Evolutionary conservation across 768 basidiomycete genomes (phyloP).

Genomic region (Lactifluus pinguis): DNA sequence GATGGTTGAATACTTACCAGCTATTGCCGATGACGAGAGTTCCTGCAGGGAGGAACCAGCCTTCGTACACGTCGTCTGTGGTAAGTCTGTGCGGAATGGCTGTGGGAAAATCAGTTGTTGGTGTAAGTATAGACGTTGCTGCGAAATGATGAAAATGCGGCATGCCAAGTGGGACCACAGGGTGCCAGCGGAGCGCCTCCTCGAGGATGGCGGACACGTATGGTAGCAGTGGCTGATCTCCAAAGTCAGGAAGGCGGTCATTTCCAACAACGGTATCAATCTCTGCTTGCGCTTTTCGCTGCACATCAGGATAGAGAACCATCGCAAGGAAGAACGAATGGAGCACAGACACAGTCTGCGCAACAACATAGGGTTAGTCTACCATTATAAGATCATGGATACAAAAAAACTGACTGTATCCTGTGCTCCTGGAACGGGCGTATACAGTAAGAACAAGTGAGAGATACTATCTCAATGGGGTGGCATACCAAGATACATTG

Average conservation of each 20-base stretch:
- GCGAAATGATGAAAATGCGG: neutral
- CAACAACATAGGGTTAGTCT: neutral
- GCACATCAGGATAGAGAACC: constrained; percentile 22
- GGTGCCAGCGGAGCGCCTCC: constrained; percentile 21
- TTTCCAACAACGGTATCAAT: constrained; percentile 21
- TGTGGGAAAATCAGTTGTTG: neutral
- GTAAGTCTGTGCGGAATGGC: neutral
- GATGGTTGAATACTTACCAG: constrained; percentile 1
- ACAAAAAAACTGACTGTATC: neutral
- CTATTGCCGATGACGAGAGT: constrained; percentile 19
- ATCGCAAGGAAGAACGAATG: constrained; percentile 25
- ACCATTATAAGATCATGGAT: neutral
- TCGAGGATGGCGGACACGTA: constrained; percentile 21
- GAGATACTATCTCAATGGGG: neutral
- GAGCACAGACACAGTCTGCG: constrained; percentile 20
- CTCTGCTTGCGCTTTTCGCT: constrained; percentile 22
- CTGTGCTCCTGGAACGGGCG: neutral
- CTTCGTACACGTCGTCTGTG: constrained; percentile 20
- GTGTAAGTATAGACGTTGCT: neutral
- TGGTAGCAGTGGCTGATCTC: constrained; percentile 17
- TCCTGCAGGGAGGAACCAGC: constrained; percentile 19
- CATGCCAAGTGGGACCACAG: constrained; percentile 14
- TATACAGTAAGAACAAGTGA: neutral
- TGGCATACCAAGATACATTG: constrained; percentile 4
- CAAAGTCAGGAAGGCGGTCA: constrained; percentile 22